Evolutionary conservation across 78 protist genomes (phyloP), one percentile per base, ranked within the genome.

Genomic region (Dictyostelium capitatum): DNA sequence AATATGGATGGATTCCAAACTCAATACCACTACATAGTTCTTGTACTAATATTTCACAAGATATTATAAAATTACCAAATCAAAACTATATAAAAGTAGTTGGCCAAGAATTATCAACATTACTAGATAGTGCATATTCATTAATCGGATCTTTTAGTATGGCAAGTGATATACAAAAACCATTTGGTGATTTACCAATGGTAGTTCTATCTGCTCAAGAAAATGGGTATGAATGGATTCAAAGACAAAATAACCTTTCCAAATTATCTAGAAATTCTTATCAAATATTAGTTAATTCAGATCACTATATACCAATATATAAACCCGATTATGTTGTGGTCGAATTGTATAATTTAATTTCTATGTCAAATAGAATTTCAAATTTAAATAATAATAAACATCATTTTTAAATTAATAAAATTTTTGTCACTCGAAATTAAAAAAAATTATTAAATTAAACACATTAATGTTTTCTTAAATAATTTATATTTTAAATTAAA

Each of bases 171-270:
- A 19, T 17, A n/a, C 25, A 62, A 20, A 53, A 15, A 3, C 92
- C 92, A 56, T 75, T 74, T 4, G 50, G 54, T 10, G 30, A 85
- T 25, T 19, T 59, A 5, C 92, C 92, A 15, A 28, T 85, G 5
- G 65, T 85, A 0, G 92, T 75, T 1, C 1, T 85, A 15, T 11
- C 75, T 3, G 69, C 32, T 15, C 28, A 47, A 5, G n/a, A 20
- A 10, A 43, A 72, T 25, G 80, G 72, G 2, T 25, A 6, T 0
- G 48, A 53, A 23, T 83, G 91, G 91, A 25, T 54, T 20, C 4
- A 41, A 5, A 77, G 91, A 69, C 91, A 83, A 73, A 2, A 7
- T 6, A 12, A 23, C 20, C 5, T 83, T 8, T 17, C 81, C 3
- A n/a, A 20, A n/a, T 56, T 72, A 37, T 83, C 91, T 5, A 41